These are phyloP conservation scores for Phytophthora boehmeriae DNA, from an alignment of 352 stramenopile genomes.

Conservation along the genomic window DNA sequence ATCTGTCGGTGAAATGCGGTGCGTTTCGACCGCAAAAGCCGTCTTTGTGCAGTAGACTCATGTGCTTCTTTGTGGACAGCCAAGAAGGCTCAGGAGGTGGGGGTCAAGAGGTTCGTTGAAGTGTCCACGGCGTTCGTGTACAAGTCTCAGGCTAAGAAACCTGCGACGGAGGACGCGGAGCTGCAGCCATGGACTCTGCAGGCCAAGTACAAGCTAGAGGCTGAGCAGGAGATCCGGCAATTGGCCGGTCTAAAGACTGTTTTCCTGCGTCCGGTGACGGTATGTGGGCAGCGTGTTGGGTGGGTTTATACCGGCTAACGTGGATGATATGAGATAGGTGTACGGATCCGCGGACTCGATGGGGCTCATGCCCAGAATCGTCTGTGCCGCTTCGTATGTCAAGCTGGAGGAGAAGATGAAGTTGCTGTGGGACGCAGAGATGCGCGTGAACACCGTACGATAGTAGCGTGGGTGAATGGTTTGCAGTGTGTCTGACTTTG, in stretches of 20 bases:
- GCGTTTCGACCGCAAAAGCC: no score
- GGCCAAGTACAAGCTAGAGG: slow-evolving; percentile 88
- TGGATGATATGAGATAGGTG: slow-evolving; percentile 41
- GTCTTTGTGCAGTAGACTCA: no score
- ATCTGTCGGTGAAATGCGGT: slow-evolving; percentile 87
- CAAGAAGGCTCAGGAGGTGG: slow-evolving; percentile 65
- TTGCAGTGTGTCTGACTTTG: slow-evolving; percentile 1
- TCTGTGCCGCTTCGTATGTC: slow-evolving; percentile 85
- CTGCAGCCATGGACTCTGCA: slow-evolving; percentile 85
- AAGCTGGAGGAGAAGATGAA: slow-evolving; percentile 90
- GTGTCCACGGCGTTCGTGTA: slow-evolving; percentile 90
- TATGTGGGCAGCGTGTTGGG: slow-evolving; percentile 20
- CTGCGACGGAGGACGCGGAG: slow-evolving; percentile 62
- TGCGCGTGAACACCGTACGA: slow-evolving; percentile 85
- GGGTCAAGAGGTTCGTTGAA: slow-evolving; percentile 84
- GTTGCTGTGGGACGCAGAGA: slow-evolving; percentile 86
- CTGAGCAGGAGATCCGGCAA: slow-evolving; percentile 73
- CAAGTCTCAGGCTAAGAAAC: slow-evolving; percentile 81
- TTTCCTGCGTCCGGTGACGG: slow-evolving; percentile 77
- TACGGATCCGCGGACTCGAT: slow-evolving; percentile 82
- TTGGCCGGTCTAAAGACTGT: slow-evolving; percentile 64
- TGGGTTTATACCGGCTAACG: neutral
- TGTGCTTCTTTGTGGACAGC: slow-evolving; percentile 34
- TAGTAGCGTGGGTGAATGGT: neutral
- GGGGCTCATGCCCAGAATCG: slow-evolving; percentile 86